Evolutionary conservation across 768 basidiomycete species (phyloP).

Genomic region (Rhizopogon vesiculosus): DNA sequence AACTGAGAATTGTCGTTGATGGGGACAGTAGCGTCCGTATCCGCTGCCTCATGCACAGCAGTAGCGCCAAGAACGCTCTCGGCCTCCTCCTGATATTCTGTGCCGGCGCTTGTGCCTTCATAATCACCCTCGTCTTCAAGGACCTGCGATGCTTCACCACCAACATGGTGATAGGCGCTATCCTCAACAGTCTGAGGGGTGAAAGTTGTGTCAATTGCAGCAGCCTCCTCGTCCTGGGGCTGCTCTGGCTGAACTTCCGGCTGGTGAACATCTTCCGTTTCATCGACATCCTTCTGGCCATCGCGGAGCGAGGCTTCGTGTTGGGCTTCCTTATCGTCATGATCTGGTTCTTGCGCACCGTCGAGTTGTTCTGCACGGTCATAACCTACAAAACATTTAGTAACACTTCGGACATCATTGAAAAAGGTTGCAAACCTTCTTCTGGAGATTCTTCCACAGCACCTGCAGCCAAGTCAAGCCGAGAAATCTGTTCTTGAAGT

Average conservation of each 20-base stretch:
- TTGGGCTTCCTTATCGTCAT: neutral
- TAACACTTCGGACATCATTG: neutral
- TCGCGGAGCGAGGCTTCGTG: slow-evolving; percentile 1
- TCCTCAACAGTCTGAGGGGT: slow-evolving; percentile 7
- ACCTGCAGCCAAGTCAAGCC: slow-evolving; percentile 24
- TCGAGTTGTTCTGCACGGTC: neutral
- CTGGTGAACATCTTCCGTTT: slow-evolving; percentile 4
- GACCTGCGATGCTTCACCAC: slow-evolving; percentile 8
- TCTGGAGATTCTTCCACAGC: slow-evolving; percentile 12
- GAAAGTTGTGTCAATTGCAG: neutral
- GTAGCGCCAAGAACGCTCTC: slow-evolving; percentile 23
- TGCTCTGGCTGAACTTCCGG: neutral
- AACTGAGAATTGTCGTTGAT: slow-evolving; percentile 10
- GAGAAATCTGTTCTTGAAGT: slow-evolving; percentile 53
- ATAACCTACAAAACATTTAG: neutral
- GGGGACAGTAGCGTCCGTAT: slow-evolving; percentile 14
- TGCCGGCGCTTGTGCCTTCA: slow-evolving; percentile 10
- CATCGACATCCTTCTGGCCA: neutral
- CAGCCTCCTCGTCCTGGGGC: slow-evolving; percentile 4
- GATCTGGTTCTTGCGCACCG: slow-evolving; percentile 5
- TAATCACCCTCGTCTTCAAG: slow-evolving; percentile 20
- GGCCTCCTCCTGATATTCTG: slow-evolving; percentile 14
- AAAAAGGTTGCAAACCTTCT: slow-evolving; percentile 13
- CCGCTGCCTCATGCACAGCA: slow-evolving; percentile 21
- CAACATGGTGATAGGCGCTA: slow-evolving; percentile 13